phyloP scores from a whole-genome alignment of 2,329 filamentous ascomycete genomes.

The Ploettnerulaceae sp. region DNA sequence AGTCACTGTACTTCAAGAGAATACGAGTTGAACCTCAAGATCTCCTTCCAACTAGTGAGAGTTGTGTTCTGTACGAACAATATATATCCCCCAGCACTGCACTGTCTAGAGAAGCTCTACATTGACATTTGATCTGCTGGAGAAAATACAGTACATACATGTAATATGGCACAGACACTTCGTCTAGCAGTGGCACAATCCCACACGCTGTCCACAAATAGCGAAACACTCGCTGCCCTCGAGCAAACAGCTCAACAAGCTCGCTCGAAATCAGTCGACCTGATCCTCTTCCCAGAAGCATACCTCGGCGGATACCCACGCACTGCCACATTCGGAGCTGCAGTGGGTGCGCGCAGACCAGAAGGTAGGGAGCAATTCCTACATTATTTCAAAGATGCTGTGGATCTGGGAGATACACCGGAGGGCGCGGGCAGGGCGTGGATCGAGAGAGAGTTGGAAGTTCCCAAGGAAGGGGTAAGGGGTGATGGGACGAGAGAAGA shows the following conservation, averaged over 20 bases:
- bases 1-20: too few relatives aligned
- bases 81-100: not conserved
- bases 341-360: conserved; percentile 63
- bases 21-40: too few relatives aligned
- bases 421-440: conserved; percentile 56
- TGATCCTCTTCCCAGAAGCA: conserved; percentile 87
- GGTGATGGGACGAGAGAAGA: conserved; percentile 77
- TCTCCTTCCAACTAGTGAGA: too few relatives aligned
- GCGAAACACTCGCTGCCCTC: conserved; percentile 59
- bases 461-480: conserved; percentile 40
- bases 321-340: conserved; percentile 70
- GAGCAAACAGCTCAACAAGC: conserved; percentile 59
- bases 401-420: conserved; percentile 79
- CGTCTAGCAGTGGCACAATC: conserved; percentile 46
- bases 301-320: conserved; percentile 90
- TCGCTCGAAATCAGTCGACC: conserved; percentile 49
- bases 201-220: conserved; percentile 43
- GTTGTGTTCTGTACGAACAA: too few relatives aligned
- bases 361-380: conserved; percentile 78
- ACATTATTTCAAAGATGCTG: conserved; percentile 69
- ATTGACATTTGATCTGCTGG: too few relatives aligned
- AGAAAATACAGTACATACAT: not conserved
- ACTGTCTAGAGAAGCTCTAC: too few relatives aligned
- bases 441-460: conserved; percentile 42
- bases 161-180: conserved; percentile 24